phyloP scores from a whole-genome alignment of 768 basidiomycete species.

The Suillus weaverae region DNA sequence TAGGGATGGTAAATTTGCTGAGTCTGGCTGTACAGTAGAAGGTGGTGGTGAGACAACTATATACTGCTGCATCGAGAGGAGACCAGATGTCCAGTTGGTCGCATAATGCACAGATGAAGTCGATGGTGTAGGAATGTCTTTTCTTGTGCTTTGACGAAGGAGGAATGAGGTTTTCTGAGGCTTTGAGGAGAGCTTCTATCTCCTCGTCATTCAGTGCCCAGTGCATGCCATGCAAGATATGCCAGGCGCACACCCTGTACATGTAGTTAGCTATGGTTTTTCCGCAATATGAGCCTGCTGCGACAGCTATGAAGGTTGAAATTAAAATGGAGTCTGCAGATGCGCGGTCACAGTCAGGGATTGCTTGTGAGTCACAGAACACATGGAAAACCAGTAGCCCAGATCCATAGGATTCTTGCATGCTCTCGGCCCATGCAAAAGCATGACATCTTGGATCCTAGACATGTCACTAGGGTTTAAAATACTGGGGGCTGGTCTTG shows the following conservation, averaged over 20 bases:
- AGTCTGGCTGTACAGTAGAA: neutral
- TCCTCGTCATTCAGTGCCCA: conserved; percentile 17
- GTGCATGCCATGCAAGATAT: conserved; percentile 18
- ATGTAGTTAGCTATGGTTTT: conserved; percentile 12
- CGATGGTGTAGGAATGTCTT: neutral
- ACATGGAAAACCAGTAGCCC: conserved; percentile 41
- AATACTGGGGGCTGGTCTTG: neutral
- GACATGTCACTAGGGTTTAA: neutral
- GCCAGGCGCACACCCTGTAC: conserved; percentile 22
- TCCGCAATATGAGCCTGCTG: conserved; percentile 11
- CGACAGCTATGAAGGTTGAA: neutral
- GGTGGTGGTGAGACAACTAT: neutral
- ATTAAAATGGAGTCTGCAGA: conserved; percentile 6
- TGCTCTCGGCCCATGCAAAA: conserved; percentile 31
- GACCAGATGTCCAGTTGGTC: neutral
- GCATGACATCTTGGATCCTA: conserved; percentile 25
- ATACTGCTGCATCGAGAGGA: neutral
- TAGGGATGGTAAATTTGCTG: neutral
- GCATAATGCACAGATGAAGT: neutral
- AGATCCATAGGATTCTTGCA: conserved; percentile 35
- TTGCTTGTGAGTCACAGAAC: conserved; percentile 36
- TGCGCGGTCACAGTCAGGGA: conserved; percentile 12
- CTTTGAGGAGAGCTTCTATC: conserved; percentile 31
- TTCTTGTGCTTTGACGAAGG: conserved; percentile 29
- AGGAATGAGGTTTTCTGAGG: conserved; percentile 2